Evolutionary conservation across 2,329 filamentous ascomycete species (phyloP).

Genomic region (Sclerotinia nivalis): DNA sequence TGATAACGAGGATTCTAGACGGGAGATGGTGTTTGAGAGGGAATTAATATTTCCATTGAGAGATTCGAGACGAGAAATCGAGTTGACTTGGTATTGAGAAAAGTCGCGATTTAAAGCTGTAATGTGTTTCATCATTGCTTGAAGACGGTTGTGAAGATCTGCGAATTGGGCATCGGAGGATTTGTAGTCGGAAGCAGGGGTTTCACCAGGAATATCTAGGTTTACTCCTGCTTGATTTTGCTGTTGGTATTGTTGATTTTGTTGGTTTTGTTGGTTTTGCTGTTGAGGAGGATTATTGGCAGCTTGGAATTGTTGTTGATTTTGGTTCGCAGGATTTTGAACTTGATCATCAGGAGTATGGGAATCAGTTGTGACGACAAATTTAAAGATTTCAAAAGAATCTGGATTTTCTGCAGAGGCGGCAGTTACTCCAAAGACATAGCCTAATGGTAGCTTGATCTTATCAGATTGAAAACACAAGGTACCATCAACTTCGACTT

Average conservation of each 20-base stretch:
- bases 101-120: constrained; percentile 61
- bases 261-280: constrained; percentile 35
- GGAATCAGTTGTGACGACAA: constrained; percentile 67
- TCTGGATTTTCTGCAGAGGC: constrained; percentile 89
- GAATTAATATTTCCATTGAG: constrained; percentile 26
- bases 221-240: constrained; percentile 3
- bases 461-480: constrained; percentile 83
- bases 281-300: constrained; percentile 37
- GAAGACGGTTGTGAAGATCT: constrained; percentile 83
- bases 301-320: constrained; percentile 23
- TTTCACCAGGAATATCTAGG: constrained; percentile 46
- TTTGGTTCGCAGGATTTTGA: constrained; percentile 29
- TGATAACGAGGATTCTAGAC: constrained; percentile 39
- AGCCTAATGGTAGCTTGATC: constrained; percentile 75
- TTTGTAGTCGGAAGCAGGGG: constrained; percentile 44
- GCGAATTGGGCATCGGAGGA: constrained; percentile 65
- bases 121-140: constrained; percentile 69
- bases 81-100: constrained; percentile 53
- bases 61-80: constrained; percentile 42
- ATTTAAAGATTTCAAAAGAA: constrained; percentile 90
- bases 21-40: constrained; percentile 9
- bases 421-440: constrained; percentile 84
- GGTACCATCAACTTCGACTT: constrained; percentile 76
- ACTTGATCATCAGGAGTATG: constrained; percentile 39
- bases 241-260: constrained; percentile 32